Percentiles rank a stretch among this genome's conserved stretches.
These are phyloP conservation scores for Cladosporium velox DNA, from an alignment of 2,329 filamentous ascomycete genomes.

Conservation along the genomic window DNA sequence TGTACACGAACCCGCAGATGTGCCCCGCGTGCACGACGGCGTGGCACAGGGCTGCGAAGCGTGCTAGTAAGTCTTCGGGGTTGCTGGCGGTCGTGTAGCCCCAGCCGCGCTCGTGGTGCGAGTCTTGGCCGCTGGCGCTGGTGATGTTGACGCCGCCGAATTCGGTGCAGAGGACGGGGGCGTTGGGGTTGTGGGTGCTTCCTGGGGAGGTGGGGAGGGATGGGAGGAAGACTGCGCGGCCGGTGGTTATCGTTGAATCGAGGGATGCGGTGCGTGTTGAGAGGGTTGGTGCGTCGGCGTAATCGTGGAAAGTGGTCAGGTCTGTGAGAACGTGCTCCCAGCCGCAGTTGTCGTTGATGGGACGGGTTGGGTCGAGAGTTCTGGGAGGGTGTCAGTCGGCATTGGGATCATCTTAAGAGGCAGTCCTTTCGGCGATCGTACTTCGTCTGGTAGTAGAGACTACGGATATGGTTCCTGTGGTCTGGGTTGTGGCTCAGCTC, in stretches of 20 bases:
- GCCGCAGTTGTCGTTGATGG: constrained; percentile 71
- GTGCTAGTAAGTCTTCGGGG: constrained; percentile 58
- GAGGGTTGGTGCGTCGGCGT: constrained; percentile 60
- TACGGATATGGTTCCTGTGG: constrained; percentile 65
- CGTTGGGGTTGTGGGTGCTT: constrained; percentile 53
- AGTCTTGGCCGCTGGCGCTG: constrained; percentile 37
- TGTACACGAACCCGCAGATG: constrained; percentile 66
- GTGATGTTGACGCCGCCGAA: constrained; percentile 69
- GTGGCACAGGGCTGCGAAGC: constrained; percentile 61
- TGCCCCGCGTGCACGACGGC: constrained; percentile 59
- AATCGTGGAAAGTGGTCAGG: constrained; percentile 69
- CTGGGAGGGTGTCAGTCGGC: not conserved
- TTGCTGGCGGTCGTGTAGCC: constrained; percentile 68
- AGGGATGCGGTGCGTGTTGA: constrained; percentile 57
- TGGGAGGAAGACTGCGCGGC: constrained; percentile 57
- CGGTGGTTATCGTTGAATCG: constrained; percentile 58
- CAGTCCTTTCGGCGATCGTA: too few relatives aligned
- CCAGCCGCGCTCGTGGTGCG: constrained; percentile 52
- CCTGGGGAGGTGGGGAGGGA: constrained; percentile 51
- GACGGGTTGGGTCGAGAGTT: constrained; percentile 62
- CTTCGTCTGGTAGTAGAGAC: constrained; percentile 66
- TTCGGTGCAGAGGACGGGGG: constrained; percentile 66
- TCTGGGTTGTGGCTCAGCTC: constrained; percentile 57
- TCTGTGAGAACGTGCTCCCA: constrained; percentile 70
- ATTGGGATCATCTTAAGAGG: not conserved